Conservation (phyloP, 73 alveolate genomes). For the Tetrahymena malaccensis region DNA sequence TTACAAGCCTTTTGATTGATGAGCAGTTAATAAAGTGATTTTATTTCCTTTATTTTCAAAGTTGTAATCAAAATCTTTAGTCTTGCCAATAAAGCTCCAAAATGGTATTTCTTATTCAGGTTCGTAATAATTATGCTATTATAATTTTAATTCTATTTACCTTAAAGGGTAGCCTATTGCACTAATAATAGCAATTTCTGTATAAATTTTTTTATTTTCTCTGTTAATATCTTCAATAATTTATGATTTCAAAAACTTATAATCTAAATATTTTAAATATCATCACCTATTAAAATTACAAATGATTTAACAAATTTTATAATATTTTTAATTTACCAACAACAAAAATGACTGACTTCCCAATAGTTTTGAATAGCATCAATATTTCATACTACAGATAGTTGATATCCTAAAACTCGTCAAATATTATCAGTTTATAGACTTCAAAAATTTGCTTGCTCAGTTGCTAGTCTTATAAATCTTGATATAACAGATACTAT, state of each 20-base stretch:
- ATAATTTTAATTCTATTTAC: background rate
- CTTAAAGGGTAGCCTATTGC: background rate
- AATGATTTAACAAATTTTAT: no score
- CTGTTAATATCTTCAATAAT: background rate
- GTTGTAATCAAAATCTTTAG: background rate
- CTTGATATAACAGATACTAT: background rate
- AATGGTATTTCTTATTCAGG: background rate
- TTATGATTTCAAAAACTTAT: no score
- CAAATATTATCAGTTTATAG: background rate
- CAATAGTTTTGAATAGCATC: background rate
- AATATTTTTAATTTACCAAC: background rate
- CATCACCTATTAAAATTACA: background rate
- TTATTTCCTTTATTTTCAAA: background rate
- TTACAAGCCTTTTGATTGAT: background rate
- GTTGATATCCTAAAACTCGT: background rate
- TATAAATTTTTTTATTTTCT: background rate
- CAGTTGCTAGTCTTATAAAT: background rate
- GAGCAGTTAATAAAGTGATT: background rate
- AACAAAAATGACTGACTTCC: background rate
- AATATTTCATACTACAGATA: background rate
- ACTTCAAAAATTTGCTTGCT: background rate
- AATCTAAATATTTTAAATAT: background rate
- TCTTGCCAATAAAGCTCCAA: background rate
- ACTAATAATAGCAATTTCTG: background rate
- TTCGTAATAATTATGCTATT: background rate